Evolutionary conservation across 2,329 filamentous ascomycete species (phyloP).

Genomic region (Ophiostoma tasmaniense): DNA sequence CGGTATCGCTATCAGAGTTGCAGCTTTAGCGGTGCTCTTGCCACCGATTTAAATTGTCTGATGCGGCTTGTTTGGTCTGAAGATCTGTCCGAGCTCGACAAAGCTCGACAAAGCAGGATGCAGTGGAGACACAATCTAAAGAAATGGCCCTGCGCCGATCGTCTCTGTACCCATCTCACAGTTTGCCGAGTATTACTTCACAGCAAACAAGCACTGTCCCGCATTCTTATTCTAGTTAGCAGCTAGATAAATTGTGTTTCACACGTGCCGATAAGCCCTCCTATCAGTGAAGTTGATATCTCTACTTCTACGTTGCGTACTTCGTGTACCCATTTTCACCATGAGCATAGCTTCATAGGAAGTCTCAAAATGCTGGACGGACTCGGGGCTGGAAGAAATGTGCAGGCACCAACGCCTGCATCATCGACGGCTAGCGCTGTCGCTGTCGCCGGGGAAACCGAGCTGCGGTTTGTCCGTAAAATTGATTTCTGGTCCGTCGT

Average conservation of each 20-base stretch:
- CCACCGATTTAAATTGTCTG: no score
- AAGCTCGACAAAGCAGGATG: neutral
- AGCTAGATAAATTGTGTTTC: neutral
- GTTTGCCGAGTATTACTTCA: neutral
- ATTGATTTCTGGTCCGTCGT: neutral
- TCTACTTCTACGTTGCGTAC: neutral
- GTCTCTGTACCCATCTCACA: neutral
- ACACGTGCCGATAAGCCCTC: neutral
- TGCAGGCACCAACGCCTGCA: neutral
- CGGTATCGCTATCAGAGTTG: neutral
- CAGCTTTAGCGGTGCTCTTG: no score
- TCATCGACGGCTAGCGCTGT: neutral
- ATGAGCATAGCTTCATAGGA: neutral
- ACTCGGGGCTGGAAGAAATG: neutral
- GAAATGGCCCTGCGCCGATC: neutral
- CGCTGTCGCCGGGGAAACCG: neutral
- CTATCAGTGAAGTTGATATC: no score
- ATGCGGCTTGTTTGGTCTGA: no score
- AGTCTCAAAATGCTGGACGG: neutral
- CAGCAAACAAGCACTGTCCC: neutral
- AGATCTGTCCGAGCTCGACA: neutral
- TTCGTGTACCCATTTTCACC: neutral
- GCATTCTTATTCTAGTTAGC: neutral
- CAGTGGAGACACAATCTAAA: neutral
- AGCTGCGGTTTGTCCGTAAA: neutral